Evolutionary conservation across 108 stramenopile species (phyloP).

Genomic region (Nitzschia sp.): DNA sequence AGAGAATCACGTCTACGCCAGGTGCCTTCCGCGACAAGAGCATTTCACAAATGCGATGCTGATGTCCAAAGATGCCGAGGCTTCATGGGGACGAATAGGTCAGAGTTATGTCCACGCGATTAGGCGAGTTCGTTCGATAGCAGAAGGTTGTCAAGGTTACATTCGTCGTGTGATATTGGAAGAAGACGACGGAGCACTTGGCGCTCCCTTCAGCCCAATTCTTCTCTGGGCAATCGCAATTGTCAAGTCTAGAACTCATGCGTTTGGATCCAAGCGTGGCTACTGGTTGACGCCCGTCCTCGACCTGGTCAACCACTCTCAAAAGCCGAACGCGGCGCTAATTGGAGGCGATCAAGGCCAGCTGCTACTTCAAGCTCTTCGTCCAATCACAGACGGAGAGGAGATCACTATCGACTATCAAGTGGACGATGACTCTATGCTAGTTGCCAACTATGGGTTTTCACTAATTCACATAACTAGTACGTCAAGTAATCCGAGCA

Average conservation of each 20-base stretch:
- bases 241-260: constrained; percentile 16
- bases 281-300: constrained; percentile 23
- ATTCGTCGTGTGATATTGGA: not conserved
- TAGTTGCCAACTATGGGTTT: constrained; percentile 22
- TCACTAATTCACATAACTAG: constrained; percentile 2
- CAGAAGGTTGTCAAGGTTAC: constrained; percentile 7
- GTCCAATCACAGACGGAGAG: not conserved
- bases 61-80: not conserved
- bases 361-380: constrained; percentile 1
- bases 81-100: not conserved
- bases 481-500: too few relatives aligned
- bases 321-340: not conserved
- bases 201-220: not conserved
- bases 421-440: constrained; percentile 17
- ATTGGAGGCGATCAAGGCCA: constrained; percentile 4
- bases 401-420: constrained; percentile 26
- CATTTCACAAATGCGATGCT: constrained; percentile 9
- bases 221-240: constrained; percentile 20
- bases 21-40: not conserved
- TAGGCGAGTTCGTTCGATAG: not conserved
- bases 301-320: constrained; percentile 20
- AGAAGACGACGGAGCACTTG: not conserved
- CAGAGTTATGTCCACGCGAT: constrained; percentile 6
- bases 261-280: constrained; percentile 11
- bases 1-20: constrained; percentile 3